phyloP scores from a whole-genome alignment of 495 filamentous ascomycete genomes.

The Daldinia vernicosa region DNA sequence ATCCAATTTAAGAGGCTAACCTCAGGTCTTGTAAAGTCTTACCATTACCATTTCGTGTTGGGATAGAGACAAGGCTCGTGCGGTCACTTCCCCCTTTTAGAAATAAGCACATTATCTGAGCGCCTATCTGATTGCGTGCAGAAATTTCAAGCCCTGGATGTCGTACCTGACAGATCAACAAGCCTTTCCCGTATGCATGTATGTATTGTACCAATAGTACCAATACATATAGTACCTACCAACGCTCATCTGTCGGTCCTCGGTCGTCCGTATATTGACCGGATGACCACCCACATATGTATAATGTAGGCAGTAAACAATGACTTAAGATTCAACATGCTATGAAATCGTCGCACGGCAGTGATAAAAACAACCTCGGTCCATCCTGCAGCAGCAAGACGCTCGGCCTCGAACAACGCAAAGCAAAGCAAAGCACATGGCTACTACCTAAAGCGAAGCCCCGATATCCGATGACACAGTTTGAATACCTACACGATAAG shows the following conservation, averaged over 20 bases:
- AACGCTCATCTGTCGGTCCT: background rate
- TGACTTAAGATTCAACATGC: conserved; percentile 2
- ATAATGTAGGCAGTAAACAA: background rate
- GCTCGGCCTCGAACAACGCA: conserved; percentile 25
- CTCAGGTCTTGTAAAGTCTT: conserved; percentile 7
- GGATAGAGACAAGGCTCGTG: conserved; percentile 22
- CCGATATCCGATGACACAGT: conserved; percentile 10
- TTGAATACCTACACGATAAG: conserved; percentile 10
- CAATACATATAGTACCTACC: too few relatives aligned
- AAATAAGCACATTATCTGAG: conserved; percentile 42
- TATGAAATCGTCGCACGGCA: conserved; percentile 19
- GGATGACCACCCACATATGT: conserved; percentile 5
- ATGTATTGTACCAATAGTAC: conserved; percentile 6
- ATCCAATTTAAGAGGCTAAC: conserved; percentile 19
- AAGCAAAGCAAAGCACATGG: conserved; percentile 4
- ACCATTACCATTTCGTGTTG: conserved; percentile 13
- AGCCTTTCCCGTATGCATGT: conserved; percentile 6
- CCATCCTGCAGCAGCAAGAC: conserved; percentile 31
- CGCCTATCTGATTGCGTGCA: conserved; percentile 37
- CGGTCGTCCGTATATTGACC: conserved; percentile 19
- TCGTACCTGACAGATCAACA: conserved; percentile 35
- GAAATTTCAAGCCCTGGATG: conserved; percentile 28
- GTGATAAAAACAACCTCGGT: conserved; percentile 23
- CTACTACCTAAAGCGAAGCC: conserved; percentile 16
- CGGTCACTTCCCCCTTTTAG: conserved; percentile 25